Evolutionary conservation across 345 rosid genomes (phyloP), one percentile per base, ranked within the genome.

Genomic region (Moringa oleifera): DNA sequence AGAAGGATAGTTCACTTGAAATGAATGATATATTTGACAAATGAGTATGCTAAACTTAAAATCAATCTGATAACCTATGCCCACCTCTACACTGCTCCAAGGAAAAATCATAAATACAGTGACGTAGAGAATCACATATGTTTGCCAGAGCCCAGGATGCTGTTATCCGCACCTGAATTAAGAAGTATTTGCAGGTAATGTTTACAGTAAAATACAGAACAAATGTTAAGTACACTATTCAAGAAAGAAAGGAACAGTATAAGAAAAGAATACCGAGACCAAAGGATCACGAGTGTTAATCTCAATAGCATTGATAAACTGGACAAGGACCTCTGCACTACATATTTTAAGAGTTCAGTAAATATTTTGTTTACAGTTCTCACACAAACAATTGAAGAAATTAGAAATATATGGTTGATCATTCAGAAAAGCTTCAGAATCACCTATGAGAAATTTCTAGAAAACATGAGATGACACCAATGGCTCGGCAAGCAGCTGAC

Each of bases 71-170:
- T 59, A 23, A 69, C 37, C 47, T 33, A 56, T 51, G 22, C 68
- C 33, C 69, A 87, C 90, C 78, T 63, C 51, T 22, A 65, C 67
- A 65, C 8, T 57, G 71, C 71, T 68, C 75, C 59, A 65, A 69
- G 45, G 83, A 74, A 64, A 72, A 55, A 70, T 79, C 81, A 68
- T 78, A 66, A 8, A 80, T 61, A 66, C 68, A 84, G 75, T 73
- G 85, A 61, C 79, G 81, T 55, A 93, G 66, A 57, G 96, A 82
- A 67, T 90, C 96, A 53, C 98, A 84, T 68, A 90, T 67, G 80
- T 90, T 90, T 64, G 98, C 98, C 83, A 88, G 74, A 55, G 97
- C 94, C 98, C 98, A 93, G 24, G 94, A 93, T 57, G 96, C 86
- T 65, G 96, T 81, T 66, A 93, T 80, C 23, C 96, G 85, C 69